Evolutionary conservation across 257 asterid species (phyloP), one percentile per base, ranked within the genome.

Genomic region (Nicotiana paniculata): DNA sequence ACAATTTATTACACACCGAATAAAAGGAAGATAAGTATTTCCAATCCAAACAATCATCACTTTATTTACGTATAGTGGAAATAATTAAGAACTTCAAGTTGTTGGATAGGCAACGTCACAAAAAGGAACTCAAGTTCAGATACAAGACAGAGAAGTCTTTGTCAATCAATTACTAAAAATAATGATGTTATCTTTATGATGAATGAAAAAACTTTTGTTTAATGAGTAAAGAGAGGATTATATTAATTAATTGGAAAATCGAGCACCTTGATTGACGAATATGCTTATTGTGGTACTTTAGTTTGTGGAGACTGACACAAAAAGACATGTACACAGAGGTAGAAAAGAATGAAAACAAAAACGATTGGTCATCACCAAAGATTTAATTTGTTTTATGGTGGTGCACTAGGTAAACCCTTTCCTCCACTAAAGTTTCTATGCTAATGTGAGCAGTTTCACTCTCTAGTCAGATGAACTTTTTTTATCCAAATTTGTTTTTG

Each of bases 331-430:
- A 74, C 61, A 24, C 79, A 13, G 24, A 26, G 26, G 62, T 9
- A 74, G 48, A 72, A 21, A 57, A 26, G 61, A 13, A 48, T 59
- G 59, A 32, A 5, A 16, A 43, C 48, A 11, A 15, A 74, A 74
- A 51, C n/a, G 39, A 74, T 74, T 24, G 79, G 62, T 74, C 39
- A 74, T 48, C 62, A 74, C 79, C 79, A 48, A 74, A 24, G 62
- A 62, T 74, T 48, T 24, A 13, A 63, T 63, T 48, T 74, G 62
- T 26, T 74, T 13, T 26, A 15, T 51, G 43, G 63, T 74, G 79
- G 26, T 74, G 79, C 62, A 74, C 79, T 74, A 74, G 43, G 51
- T 15, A 58, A 51, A 26, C 63, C 63, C 33, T 51, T 26, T 51
- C 79, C 28, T 51, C 79, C 63, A 51, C 79, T 12, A 24, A 43